Evolutionary conservation across 2,329 filamentous ascomycete genomes (phyloP).

Genomic region (Claviceps maximensis): DNA sequence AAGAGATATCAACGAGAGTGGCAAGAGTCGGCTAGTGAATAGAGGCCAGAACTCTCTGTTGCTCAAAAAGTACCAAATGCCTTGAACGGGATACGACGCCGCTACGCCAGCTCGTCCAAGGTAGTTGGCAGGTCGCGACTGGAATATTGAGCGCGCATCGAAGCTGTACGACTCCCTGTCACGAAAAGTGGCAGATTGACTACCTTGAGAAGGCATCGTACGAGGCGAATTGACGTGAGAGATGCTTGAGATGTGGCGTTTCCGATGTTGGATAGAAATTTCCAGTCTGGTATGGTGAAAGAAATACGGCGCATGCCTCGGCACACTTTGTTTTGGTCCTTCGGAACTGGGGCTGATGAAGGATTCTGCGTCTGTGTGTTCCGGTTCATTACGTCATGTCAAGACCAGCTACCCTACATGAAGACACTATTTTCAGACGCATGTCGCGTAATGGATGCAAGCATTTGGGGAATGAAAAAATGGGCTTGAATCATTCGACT

Average conservation of each 20-base stretch:
- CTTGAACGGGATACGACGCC: constrained; percentile 48
- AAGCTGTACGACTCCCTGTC: constrained; percentile 6
- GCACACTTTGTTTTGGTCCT: neutral
- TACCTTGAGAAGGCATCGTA: constrained; percentile 4
- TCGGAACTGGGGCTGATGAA: neutral
- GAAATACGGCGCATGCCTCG: neutral
- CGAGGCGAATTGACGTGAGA: neutral
- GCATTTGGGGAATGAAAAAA: too few relatives aligned
- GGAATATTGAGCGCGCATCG: constrained; percentile 2
- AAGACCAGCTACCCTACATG: neutral
- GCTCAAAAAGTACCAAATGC: constrained; percentile 68
- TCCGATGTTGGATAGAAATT: neutral
- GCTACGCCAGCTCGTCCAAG: constrained; percentile 30
- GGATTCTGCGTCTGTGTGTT: too few relatives aligned
- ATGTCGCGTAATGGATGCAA: too few relatives aligned
- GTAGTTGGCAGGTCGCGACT: constrained; percentile 26
- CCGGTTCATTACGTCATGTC: too few relatives aligned
- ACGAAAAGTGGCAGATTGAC: constrained; percentile 2
- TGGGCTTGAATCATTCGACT: too few relatives aligned
- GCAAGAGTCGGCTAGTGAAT: constrained; percentile 63
- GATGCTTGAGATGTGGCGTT: neutral
- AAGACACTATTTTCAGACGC: too few relatives aligned
- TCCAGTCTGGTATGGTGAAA: neutral
- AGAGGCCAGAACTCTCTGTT: constrained; percentile 76
- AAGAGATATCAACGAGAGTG: constrained; percentile 66